phyloP scores from a whole-genome alignment of 805 yeast genomes.

The Lipomyces sp. region DNA sequence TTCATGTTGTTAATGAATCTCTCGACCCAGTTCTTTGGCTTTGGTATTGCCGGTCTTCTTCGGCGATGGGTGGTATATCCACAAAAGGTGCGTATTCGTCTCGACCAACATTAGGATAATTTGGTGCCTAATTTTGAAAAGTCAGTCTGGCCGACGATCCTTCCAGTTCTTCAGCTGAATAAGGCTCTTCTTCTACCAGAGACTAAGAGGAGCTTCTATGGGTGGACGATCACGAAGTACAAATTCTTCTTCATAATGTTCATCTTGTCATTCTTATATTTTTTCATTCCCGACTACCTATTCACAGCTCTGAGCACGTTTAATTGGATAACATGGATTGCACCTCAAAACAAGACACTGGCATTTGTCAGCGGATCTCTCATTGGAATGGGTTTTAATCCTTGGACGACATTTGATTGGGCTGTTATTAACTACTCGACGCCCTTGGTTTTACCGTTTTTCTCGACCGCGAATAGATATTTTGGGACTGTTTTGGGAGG shows the following conservation, averaged over 20 bases:
- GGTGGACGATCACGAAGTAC: conserved; percentile 64
- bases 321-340: conserved; percentile 67
- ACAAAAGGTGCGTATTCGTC: no score
- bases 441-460: conserved; percentile 29
- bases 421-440: conserved; percentile 27
- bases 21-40: conserved; percentile 64
- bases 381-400: conserved; percentile 70
- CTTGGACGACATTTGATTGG: conserved; percentile 69
- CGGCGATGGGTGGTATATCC: conserved; percentile 67
- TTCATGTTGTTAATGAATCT: conserved; percentile 22
- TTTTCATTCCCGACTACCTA: conserved; percentile 66
- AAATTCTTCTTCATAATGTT: conserved; percentile 54
- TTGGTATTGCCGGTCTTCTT: conserved; percentile 67
- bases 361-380: conserved; percentile 68
- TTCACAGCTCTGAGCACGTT: conserved; percentile 65
- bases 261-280: conserved; percentile 52
- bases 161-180: conserved; percentile 64
- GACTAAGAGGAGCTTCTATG: conserved; percentile 44
- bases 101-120: no score
- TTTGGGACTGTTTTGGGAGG: conserved; percentile 23
- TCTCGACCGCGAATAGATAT: conserved; percentile 19
- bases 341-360: conserved; percentile 58
- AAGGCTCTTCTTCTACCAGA: conserved; percentile 44
- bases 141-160: conserved; percentile 66
- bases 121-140: conserved; percentile 44